These are phyloP conservation scores for Phylloporus sp. DNA, from an alignment of 1,284 basidiomycete genomes.

Conservation along the genomic window DNA sequence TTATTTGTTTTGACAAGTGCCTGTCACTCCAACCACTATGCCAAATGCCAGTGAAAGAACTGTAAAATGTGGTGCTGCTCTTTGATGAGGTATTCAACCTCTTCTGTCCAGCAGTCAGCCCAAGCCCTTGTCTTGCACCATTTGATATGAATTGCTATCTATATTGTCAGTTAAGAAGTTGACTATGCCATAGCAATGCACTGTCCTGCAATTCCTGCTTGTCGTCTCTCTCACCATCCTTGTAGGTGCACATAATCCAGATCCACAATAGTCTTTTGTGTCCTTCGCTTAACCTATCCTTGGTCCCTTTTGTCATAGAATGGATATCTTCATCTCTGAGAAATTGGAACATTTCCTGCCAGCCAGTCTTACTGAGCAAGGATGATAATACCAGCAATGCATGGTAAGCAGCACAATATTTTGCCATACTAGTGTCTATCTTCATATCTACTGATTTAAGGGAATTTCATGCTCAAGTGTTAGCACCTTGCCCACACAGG, in stretches of 20 bases:
- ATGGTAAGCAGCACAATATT: neutral
- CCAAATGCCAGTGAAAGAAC: neutral
- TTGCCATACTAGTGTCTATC: neutral
- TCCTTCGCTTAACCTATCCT: neutral
- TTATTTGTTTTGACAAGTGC: too few species aligned
- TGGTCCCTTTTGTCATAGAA: neutral
- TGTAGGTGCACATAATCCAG: constrained; percentile 4
- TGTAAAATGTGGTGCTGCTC: neutral
- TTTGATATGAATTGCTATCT: constrained; percentile 5
- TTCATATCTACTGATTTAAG: constrained; percentile 8
- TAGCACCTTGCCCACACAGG: constrained; percentile 4
- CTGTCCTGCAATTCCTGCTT: neutral
- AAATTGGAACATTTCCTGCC: neutral
- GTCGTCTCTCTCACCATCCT: neutral
- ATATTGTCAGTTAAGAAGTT: neutral
- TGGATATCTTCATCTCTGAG: constrained; percentile 2
- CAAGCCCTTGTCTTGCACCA: constrained; percentile 1
- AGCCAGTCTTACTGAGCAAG: neutral
- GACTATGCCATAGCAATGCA: neutral
- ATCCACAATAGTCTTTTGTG: constrained; percentile 3
- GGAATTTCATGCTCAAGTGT: neutral
- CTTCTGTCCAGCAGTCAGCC: neutral
- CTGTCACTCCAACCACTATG: neutral
- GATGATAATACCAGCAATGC: neutral
- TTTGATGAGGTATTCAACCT: neutral